Conservation (phyloP, 306 rosid genomes). For the Rosa multiflora region DNA sequence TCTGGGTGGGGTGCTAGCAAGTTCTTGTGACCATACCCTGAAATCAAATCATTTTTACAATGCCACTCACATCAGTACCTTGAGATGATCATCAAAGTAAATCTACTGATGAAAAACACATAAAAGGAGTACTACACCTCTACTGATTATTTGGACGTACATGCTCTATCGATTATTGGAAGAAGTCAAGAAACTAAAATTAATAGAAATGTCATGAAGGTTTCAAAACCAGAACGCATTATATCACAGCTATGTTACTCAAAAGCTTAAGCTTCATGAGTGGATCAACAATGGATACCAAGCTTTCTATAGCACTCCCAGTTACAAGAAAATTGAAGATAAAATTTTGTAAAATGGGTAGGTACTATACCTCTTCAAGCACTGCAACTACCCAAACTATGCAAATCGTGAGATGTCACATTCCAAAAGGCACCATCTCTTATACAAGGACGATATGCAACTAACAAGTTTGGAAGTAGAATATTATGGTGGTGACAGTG, state of each 20-base stretch:
- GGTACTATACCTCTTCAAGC: background rate
- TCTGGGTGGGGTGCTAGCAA: slow-evolving; percentile 73
- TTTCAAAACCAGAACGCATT: background rate
- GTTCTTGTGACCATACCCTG: slow-evolving; percentile 59
- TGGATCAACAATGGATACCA: background rate
- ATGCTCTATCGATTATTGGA: background rate
- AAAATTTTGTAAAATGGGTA: background rate
- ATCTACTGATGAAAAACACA: background rate
- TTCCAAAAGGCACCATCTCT: background rate
- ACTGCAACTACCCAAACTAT: background rate
- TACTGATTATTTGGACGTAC: background rate
- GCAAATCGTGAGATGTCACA: background rate
- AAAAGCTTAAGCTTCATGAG: background rate
- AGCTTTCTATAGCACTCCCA: slow-evolving; percentile 2
- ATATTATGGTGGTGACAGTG: background rate
- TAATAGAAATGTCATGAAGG: background rate
- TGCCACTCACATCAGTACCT: background rate
- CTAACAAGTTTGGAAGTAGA: background rate
- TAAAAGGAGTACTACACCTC: background rate
- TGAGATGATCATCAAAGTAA: background rate
- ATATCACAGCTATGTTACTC: background rate
- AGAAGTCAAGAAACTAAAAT: background rate
- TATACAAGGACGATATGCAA: background rate
- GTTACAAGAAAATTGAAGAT: background rate
- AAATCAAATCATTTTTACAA: slow-evolving; percentile 19